Base-by-base conservation (phyloP, 1,139 yeast species). In the Candida sanyaensis region DNA sequence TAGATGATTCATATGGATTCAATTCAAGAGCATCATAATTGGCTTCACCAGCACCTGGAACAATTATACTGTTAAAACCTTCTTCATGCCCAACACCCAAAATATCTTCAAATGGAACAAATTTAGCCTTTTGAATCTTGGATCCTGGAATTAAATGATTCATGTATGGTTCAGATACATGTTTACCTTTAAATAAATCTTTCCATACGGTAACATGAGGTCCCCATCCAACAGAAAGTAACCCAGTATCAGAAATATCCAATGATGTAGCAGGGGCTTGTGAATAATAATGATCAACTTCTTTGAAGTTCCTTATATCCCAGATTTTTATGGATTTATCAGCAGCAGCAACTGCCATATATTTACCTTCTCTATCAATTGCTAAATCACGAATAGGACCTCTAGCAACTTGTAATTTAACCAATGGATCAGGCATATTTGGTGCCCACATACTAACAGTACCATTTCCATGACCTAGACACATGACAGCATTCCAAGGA, bases 21-120 rank as follows among this genome's bases (percentile, higher is more conserved):
- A 86, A 70, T 68, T 95, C 99, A 62, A 91, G 72, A 2, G 99
- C 92, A 73, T 95, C 99, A 64, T 81, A 92, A 70, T 95, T 95
- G 52, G 99, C 97, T 71, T 95, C 99, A 74, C 99, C 99, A 44
- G 98, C 76, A 36, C 99, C 99, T 34, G 99, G 99, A 49, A 93
- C 80, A 55, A 95, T 87, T 49, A 95, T 61, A 23, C 95, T 86
- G 26, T 86, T 81, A 47, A 91, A 77, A 24, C 98, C 97, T 11
- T 73, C 69, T 44, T 81, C 77, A 63, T 91, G 96, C 2, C 98
- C 98, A 7, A 88, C 81, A 21, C 97, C 96, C 29, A 95, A 75
- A 23, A 93, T 77, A 87, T 95, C 99, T 70, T 95, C 99, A 66
- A 86, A 93, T 11, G 99, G 99, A 27, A 93, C 96, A 63, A 86